Conservation (phyloP, 306 rosid genomes). For the Acacia melanoxylon region DNA sequence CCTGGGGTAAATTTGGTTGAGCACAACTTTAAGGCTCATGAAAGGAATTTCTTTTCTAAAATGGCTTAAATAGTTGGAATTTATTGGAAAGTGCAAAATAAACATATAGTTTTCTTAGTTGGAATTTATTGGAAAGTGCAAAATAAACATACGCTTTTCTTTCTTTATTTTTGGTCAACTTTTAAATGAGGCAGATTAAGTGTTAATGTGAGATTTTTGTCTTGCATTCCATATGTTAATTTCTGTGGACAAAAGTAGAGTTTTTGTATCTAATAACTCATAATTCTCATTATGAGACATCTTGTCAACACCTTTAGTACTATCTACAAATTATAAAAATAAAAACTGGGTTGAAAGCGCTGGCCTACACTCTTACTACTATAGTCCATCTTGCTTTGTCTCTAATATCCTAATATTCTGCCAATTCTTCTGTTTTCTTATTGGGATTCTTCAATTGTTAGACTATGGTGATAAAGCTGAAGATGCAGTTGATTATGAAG, state of each 20-base stretch:
- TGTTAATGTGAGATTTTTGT: background rate
- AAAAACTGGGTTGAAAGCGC: background rate
- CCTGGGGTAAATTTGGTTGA: constrained; percentile 8
- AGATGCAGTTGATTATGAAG: constrained; percentile 93
- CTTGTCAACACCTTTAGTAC: background rate
- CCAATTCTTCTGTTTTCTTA: constrained; percentile 30
- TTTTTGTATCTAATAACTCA: background rate
- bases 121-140: constrained; percentile 15
- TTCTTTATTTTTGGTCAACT: background rate
- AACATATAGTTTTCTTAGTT: background rate
- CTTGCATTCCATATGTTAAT: background rate
- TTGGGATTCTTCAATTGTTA: constrained; percentile 39
- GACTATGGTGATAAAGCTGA: constrained; percentile 91
- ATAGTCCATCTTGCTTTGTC: constrained; percentile 9
- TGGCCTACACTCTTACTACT: background rate
- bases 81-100: constrained; percentile 7
- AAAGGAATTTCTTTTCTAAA: constrained; percentile 6
- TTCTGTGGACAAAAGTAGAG: background rate
- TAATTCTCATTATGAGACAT: constrained; percentile 2
- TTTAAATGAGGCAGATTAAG: background rate
- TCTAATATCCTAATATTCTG: constrained; percentile 24
- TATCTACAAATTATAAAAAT: background rate
- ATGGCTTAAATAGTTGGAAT: constrained; percentile 16
- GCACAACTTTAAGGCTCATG: background rate
- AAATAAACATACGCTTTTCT: background rate